Base-by-base conservation (phyloP, 345 rosid genomes). In the Capsella bursapastoris region DNA sequence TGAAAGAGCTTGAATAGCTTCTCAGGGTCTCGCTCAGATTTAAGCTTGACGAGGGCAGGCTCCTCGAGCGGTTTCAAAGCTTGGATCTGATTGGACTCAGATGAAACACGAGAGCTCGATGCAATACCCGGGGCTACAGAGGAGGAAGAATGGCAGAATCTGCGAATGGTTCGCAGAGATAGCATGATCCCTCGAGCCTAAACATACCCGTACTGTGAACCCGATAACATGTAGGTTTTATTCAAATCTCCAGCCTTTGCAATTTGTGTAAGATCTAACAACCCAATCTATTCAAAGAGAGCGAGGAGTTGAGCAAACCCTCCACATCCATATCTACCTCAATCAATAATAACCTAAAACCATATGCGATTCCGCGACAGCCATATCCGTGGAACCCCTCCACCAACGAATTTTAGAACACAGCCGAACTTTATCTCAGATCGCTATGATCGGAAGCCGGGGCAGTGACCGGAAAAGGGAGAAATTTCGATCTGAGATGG, bases 21-120 rank as follows among this genome's bases (percentile, higher is more conserved):
- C 66, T 86, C 89, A 22, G 95, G 97, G 77, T 90, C 89, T 71
- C 97, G 68, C 72, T 91, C 96, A 5, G 86, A 78, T 83, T 89
- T 89, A 61, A 91, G 93, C 84, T 75, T 87, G 50, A 85, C 44
- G 71, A 91, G 95, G 15, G 93, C 91, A 77, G 95, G 88, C 51
- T 84, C 84, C 57, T 86, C 85, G 34, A 82, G 58, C 25, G 25
- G 25, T 22, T 18, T 18, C 22, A 18, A 18, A 64, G 64, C 71
- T 56, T 40, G 70, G 57, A 71, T 32, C 45, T 16, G 50, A 74
- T 25, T 72, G 3, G 71, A 73, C 10, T 65, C 71, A 34, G 49
- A 13, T 25, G 64, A 25, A 55, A 37, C 34, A 62, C 61, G 58
- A 76, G 41, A 60, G 70, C 31, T 73, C 1, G 86, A 80, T 2